Conservation (phyloP, 2,329 filamentous ascomycete species). For the Amphichorda felina region DNA sequence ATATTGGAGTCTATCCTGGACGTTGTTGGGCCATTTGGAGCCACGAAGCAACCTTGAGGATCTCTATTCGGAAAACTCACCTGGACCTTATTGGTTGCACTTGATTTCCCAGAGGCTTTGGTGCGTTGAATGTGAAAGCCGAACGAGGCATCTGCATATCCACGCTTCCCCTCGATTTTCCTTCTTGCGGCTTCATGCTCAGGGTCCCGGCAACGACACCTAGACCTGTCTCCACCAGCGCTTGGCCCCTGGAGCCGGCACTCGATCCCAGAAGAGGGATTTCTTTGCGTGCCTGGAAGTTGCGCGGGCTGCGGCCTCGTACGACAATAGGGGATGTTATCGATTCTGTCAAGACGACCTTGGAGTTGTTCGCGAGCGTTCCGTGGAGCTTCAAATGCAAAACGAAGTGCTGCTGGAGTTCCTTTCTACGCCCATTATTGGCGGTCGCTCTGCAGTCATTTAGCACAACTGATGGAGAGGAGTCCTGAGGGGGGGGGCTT, state of each 20-base stretch:
- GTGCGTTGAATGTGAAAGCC: slow-evolving; percentile 45
- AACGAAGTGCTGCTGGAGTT: slow-evolving; percentile 92
- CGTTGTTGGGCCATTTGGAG: no score
- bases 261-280: slow-evolving; percentile 73
- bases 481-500: slow-evolving; percentile 19
- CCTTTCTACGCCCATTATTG: slow-evolving; percentile 89
- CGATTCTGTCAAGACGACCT: slow-evolving; percentile 70
- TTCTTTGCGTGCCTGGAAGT: slow-evolving; percentile 91
- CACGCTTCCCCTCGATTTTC: slow-evolving; percentile 33
- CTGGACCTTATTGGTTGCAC: slow-evolving; percentile 44
- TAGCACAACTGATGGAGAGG: slow-evolving; percentile 8
- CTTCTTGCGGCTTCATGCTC: slow-evolving; percentile 40
- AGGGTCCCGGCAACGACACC: slow-evolving; percentile 48
- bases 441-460: slow-evolving; percentile 59
- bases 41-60: no score
- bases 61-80: slow-evolving; percentile 19
- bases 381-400: slow-evolving; percentile 78
- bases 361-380: slow-evolving; percentile 72
- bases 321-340: slow-evolving; percentile 88
- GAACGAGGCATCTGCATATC: slow-evolving; percentile 45
- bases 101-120: slow-evolving; percentile 41
- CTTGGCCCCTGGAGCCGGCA: slow-evolving; percentile 67
- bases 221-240: slow-evolving; percentile 50
- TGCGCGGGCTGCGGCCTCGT: slow-evolving; percentile 80
- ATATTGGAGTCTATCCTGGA: no score